Evolutionary conservation across 306 rosid species (phyloP).

Genomic region (Dalbergia oliveri): DNA sequence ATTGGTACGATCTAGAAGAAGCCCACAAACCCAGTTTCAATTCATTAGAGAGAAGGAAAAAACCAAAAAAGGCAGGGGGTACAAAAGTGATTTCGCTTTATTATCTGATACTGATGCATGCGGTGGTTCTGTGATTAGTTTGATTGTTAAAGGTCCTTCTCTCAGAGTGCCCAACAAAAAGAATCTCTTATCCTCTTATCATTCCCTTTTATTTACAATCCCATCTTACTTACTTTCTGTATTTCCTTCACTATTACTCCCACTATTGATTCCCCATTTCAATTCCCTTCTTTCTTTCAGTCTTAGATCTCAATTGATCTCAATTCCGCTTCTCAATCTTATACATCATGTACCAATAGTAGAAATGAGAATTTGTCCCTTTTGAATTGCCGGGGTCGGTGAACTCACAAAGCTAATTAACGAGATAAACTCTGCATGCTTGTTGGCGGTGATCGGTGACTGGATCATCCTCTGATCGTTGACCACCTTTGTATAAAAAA

Average conservation of each 20-base stretch:
- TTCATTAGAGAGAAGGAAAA: not conserved
- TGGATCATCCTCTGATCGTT: slow-evolving; percentile 26
- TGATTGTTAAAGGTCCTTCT: slow-evolving; percentile 3
- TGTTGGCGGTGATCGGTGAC: slow-evolving; percentile 57
- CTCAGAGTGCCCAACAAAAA: not conserved
- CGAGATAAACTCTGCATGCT: slow-evolving; percentile 5
- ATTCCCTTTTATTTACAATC: slow-evolving; percentile 24
- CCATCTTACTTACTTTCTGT: slow-evolving; percentile 4
- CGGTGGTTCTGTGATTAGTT: not conserved
- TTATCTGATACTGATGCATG: slow-evolving; percentile 13
- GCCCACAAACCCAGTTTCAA: not conserved
- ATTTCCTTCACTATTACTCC: not conserved
- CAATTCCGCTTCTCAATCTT: not conserved
- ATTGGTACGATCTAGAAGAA: not conserved
- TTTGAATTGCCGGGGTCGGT: slow-evolving; percentile 27
- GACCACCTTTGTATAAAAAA: slow-evolving; percentile 26
- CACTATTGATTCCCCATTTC: not conserved
- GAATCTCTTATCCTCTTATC: slow-evolving; percentile 62
- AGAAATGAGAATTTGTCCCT: not conserved
- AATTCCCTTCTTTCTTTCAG: not conserved
- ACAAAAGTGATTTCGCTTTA: slow-evolving; percentile 41
- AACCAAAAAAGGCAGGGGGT: not conserved
- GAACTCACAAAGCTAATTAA: slow-evolving; percentile 1
- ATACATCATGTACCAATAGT: not conserved
- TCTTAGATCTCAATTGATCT: slow-evolving; percentile 51